A percentile compares a stretch with the other conserved stretches of the same genome.
Conservation (phyloP, 805 yeast species). For the Candida wancherniae region DNA sequence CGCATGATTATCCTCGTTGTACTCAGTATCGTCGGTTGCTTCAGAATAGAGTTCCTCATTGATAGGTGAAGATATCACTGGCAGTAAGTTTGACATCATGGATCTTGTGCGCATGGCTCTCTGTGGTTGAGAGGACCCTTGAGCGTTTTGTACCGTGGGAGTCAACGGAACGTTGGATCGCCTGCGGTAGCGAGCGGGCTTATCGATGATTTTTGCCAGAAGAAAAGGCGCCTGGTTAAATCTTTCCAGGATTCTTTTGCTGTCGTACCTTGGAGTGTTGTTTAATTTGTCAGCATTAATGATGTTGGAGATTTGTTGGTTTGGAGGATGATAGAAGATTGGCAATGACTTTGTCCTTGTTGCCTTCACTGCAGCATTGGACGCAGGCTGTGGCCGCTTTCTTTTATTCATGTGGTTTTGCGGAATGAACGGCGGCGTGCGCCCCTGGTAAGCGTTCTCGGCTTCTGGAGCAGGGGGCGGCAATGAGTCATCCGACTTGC, state of each 20-base stretch:
- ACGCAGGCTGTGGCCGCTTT: conserved; percentile 10
- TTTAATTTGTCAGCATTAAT: conserved; percentile 39
- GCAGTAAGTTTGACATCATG: conserved; percentile 31
- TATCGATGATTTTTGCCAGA: conserved; percentile 38
- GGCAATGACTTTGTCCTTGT: conserved; percentile 43
- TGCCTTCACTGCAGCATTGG: conserved; percentile 31
- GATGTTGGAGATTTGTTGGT: conserved; percentile 36
- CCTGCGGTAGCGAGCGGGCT: conserved; percentile 25
- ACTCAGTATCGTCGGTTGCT: conserved; percentile 37
- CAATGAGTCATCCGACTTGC: conserved; percentile 11
- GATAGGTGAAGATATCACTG: conserved; percentile 37
- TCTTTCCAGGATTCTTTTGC: conserved; percentile 38
- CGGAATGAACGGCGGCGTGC: conserved; percentile 1
- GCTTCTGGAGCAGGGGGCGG: conserved; percentile 7
- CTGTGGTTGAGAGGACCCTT: conserved; percentile 21
- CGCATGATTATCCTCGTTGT: conserved; percentile 18
- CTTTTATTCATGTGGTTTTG: conserved; percentile 6
- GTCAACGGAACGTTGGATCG: conserved; percentile 17
- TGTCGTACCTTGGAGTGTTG: conserved; percentile 35
- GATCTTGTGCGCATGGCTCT: conserved; percentile 42
- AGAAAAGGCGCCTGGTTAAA: conserved; percentile 44
- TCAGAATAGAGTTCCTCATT: conserved; percentile 35
- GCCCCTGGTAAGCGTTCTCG: conserved; percentile 2
- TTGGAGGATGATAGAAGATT: conserved; percentile 35
- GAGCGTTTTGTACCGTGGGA: conserved; percentile 12